Percentiles rank a stretch among this genome's conserved stretches.
phyloP scores from a whole-genome alignment of 306 rosid species.

The Cyclanthera cordifolia region DNA sequence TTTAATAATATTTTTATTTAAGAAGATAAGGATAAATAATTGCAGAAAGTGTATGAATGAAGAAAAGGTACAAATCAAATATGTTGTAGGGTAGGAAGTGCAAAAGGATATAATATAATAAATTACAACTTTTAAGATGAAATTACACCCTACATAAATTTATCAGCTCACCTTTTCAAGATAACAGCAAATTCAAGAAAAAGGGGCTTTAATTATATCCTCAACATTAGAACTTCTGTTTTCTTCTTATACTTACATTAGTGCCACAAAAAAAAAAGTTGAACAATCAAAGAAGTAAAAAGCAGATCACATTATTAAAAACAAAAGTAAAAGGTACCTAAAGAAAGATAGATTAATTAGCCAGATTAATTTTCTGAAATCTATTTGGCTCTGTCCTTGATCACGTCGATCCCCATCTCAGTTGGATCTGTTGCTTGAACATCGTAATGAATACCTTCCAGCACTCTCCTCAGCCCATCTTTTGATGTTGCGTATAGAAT shows the following conservation, averaged over 20 bases:
- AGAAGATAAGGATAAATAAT: background rate
- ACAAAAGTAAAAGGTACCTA: constrained; percentile 19
- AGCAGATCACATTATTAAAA: constrained; percentile 17
- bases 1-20: background rate
- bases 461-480: constrained; percentile 81
- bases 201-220: constrained; percentile 16
- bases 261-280: constrained; percentile 2
- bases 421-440: constrained; percentile 93
- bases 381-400: constrained; percentile 47
- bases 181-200: background rate
- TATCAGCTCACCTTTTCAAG: constrained; percentile 21
- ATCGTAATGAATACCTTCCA: constrained; percentile 86
- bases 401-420: constrained; percentile 91
- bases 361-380: background rate
- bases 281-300: background rate
- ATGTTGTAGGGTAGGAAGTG: background rate
- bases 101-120: background rate
- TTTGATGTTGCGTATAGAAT: constrained; percentile 91
- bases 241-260: constrained; percentile 18
- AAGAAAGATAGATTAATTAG: constrained; percentile 12
- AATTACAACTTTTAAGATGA: background rate
- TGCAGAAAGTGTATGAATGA: background rate
- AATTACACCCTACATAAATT: constrained; percentile 6
- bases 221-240: constrained; percentile 20
- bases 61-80: background rate